Evolutionary conservation across 2,329 filamentous ascomycete genomes (phyloP).

Genomic region (Pestalotiopsis sp.): DNA sequence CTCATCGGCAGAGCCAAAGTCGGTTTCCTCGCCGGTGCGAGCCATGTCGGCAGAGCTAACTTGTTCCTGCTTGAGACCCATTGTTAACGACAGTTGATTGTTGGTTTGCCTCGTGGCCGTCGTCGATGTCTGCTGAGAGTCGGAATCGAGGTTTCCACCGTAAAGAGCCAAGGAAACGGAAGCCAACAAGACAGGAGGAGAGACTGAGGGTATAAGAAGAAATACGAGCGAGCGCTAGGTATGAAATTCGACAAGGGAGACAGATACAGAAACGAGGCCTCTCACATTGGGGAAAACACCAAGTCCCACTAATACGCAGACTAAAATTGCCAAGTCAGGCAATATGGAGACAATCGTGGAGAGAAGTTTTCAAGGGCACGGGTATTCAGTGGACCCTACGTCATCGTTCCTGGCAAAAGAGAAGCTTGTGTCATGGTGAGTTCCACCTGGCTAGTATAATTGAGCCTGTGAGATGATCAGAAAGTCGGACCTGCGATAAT

Average conservation of each 20-base stretch:
- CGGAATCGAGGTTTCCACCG: background rate
- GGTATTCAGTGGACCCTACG: constrained; percentile 11
- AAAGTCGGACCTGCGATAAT: background rate
- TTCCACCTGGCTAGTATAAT: background rate
- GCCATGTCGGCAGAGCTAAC: constrained; percentile 12
- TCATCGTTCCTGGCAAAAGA: constrained; percentile 3
- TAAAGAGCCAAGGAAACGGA: background rate
- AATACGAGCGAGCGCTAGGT: background rate
- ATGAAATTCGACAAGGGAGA: background rate
- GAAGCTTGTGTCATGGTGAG: constrained; percentile 5
- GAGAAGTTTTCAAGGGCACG: constrained; percentile 9
- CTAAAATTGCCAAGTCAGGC: constrained; percentile 3
- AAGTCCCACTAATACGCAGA: background rate
- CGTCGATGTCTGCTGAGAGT: constrained; percentile 1
- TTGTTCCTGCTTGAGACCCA: constrained; percentile 14
- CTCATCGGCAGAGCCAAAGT: constrained; percentile 57
- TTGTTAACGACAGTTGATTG: constrained; percentile 4
- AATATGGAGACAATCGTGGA: constrained; percentile 4
- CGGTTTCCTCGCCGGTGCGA: constrained; percentile 29
- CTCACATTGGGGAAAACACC: background rate
- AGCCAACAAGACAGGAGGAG: background rate
- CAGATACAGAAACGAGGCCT: background rate
- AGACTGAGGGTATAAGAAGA: background rate
- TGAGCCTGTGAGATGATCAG: background rate
- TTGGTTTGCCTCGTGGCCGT: background rate